These are phyloP conservation scores for Luzula sylvatica DNA, from an alignment of 176 grass and related monocot genomes.

Conservation along the genomic window DNA sequence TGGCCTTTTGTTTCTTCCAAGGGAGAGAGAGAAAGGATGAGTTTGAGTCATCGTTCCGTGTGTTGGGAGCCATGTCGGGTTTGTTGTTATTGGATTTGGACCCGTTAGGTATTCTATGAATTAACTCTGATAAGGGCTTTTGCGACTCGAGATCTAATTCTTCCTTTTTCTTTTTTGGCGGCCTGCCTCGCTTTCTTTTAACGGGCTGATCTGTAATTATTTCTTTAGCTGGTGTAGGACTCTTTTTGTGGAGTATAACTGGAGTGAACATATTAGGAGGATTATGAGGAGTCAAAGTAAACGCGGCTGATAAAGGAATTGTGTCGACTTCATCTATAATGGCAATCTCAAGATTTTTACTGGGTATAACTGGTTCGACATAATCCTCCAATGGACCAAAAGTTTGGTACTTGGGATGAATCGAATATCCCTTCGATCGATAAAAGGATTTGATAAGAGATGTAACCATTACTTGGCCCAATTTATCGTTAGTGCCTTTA, in stretches of 20 bases:
- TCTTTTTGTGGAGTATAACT: conserved; percentile 10
- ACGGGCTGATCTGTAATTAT: conserved; percentile 24
- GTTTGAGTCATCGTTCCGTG: conserved; percentile 14
- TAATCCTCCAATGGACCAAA: conserved; percentile 41
- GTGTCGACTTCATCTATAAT: conserved; percentile 16
- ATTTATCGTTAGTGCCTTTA: conserved; percentile 37
- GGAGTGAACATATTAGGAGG: conserved; percentile 10
- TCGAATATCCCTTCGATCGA: conserved; percentile 55
- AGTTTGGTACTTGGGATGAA: conserved; percentile 61
- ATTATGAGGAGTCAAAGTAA: conserved; percentile 25
- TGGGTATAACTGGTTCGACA: not conserved
- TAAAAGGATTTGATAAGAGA: conserved; percentile 83
- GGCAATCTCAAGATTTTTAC: not conserved
- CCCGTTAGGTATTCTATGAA: conserved; percentile 36
- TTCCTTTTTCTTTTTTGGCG: conserved; percentile 53
- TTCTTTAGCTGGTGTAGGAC: not conserved
- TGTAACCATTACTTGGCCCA: conserved; percentile 53
- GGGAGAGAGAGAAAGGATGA: conserved; percentile 9
- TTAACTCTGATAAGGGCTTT: conserved; percentile 27
- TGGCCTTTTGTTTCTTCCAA: conserved; percentile 21
- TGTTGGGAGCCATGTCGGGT: not conserved
- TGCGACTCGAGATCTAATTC: conserved; percentile 19
- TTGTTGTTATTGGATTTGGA: conserved; percentile 9
- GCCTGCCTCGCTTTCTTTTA: conserved; percentile 66
- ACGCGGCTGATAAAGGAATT: conserved; percentile 5